phyloP scores from a whole-genome alignment of 495 filamentous ascomycete genomes.

The Cudoniella acicularis region DNA sequence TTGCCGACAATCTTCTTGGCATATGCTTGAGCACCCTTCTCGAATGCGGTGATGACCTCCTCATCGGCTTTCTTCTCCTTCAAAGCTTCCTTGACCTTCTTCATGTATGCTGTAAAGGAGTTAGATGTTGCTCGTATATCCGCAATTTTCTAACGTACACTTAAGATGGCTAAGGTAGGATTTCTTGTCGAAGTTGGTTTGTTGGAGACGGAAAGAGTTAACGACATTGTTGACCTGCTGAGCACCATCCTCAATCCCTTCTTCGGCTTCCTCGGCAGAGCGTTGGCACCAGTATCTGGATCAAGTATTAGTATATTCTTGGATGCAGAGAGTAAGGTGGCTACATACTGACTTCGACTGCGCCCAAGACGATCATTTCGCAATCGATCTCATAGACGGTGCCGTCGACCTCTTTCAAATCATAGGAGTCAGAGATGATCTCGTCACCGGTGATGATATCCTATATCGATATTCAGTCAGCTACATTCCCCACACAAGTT shows the following conservation, averaged over 20 bases:
- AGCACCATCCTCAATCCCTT: constrained; percentile 61
- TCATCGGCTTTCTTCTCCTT: constrained; percentile 55
- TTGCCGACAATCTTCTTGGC: constrained; percentile 74
- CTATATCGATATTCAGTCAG: constrained; percentile 41
- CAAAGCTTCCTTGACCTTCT: constrained; percentile 70
- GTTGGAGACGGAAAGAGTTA: constrained; percentile 83
- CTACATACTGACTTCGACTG: constrained; percentile 68
- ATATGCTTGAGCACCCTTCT: constrained; percentile 64
- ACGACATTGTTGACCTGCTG: constrained; percentile 91
- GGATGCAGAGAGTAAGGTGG: not conserved
- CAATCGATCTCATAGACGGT: constrained; percentile 86
- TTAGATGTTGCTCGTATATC: constrained; percentile 5
- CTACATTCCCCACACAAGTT: constrained; percentile 9
- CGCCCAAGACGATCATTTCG: constrained; percentile 73
- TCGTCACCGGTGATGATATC: constrained; percentile 89
- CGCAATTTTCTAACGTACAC: constrained; percentile 44
- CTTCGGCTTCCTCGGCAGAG: constrained; percentile 84
- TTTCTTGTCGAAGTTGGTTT: constrained; percentile 81
- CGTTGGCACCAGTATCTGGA: constrained; percentile 89
- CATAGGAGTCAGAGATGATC: constrained; percentile 91
- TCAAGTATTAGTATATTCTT: constrained; percentile 9
- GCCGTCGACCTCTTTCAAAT: constrained; percentile 69
- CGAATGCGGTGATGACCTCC: constrained; percentile 69
- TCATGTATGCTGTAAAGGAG: constrained; percentile 72
- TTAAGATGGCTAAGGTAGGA: constrained; percentile 76